Base-by-base conservation (phyloP, 805 yeast species). In the Kodamaea laetipori region DNA sequence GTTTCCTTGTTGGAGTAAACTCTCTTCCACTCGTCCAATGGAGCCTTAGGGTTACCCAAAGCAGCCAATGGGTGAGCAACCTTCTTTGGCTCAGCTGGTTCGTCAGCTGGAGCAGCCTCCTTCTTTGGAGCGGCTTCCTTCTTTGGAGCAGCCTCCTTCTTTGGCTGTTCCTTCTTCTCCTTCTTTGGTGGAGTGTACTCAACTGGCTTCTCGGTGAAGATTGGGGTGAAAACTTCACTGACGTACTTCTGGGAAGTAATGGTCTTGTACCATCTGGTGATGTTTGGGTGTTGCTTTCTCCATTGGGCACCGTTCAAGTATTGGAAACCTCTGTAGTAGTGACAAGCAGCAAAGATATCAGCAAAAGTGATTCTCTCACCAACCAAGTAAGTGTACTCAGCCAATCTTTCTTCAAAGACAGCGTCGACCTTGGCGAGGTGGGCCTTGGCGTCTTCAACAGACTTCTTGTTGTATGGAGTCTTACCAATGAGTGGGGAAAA, bases 1-100 rank as follows among this genome's bases (percentile, higher is more conserved):
- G 98, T 92, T 62, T 94, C 98, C 75, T 89, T 92, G 80, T 92
- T 94, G 53, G 97, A 90, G 84, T 94, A 92, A 55, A 74, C 73
- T 77, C 97, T 86, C 82, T 94, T 94, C 95, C 97, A 90, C 71
- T 88, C 94, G 65, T 92, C 97, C 52, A 92, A 60, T 49, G 80
- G 71, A 57, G 82, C 73, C 56, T 76, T 73, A 49, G 88, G 67
- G 65, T 80, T 84, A 59, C 94, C 95, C 53, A 92, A 81, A 47
- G 76, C 73, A 67, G 81, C 95, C 67, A 90, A 81, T 63, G 98
- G 97, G 76, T 92, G 98, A 71, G 85, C 86, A 55, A 90, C 79
- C 75, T 86, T 87, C 77, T 85, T 85, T 58, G 74, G 78, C 62
- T 73, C 78, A 51, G 73, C 75, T 41, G 78, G 71, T 24, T 28